Base-by-base conservation (phyloP, 1,139 yeast genomes). In the Candida neerlandica region DNA sequence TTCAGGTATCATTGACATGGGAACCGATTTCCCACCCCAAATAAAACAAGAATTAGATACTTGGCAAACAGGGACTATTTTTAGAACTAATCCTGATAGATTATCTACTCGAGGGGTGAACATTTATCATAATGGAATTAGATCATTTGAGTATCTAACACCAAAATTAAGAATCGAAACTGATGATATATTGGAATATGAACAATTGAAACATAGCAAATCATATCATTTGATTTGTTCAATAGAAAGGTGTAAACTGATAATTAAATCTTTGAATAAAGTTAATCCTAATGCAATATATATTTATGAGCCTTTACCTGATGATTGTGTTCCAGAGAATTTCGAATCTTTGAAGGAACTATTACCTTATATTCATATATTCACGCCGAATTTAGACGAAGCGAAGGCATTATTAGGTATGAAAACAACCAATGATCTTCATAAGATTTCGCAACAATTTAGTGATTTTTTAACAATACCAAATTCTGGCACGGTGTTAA, bases 301-400 rank as follows among this genome's bases (percentile, higher is more conserved):
- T 46, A 78, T 89, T 0, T 92, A 92, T 84, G 98, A 92, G 65
- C 97, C 97, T 0, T 80, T 89, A 9, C 97, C 97, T 0, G 87
- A 84, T 50, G 81, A 80, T 21, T 89, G 96, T 61, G 65, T 65
- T 0, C 75, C 81, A 0, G 82, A 75, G 39, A 77, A 81, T 51
- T 70, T 78, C 39, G 61, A 61, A 0, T 64, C 62, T 0, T 75
- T 88, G 48, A 49, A 51, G 6, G 51, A 59, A 4, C 69, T 83
- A 3, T 64, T 89, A 26, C 68, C 73, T 12, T 57, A 69, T 10
- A 75, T 89, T 2, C 82, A 83, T 47, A 73, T 91, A 0, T 74
- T 91, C 39, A 81, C 96, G 0, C 98, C 98, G 0, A 92, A 92
- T 64, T 81, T 89, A 12, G 84, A 86, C 43, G 98, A 92, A 64